These are phyloP conservation scores for Chloranthus sessilifolius DNA, from an alignment of 164 flowering plant genomes.

Conservation along the genomic window DNA sequence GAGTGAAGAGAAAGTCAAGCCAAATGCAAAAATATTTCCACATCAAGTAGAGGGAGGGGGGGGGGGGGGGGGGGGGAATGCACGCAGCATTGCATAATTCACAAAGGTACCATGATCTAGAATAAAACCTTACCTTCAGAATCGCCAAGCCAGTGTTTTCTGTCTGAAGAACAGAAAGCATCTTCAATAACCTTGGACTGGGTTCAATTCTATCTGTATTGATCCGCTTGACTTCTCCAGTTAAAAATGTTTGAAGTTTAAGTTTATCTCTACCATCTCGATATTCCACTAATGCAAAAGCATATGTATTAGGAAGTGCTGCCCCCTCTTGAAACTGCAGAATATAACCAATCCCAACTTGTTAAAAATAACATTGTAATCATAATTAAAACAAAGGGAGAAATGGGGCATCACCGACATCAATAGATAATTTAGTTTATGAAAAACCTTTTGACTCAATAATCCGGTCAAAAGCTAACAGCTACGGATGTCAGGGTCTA, in stretches of 20 bases:
- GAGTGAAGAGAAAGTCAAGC: background rate
- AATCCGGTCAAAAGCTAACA: too few relatives aligned
- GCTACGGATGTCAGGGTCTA: too few relatives aligned
- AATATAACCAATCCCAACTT: too few relatives aligned
- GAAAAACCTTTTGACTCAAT: too few relatives aligned
- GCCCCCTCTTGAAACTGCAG: constrained; percentile 52
- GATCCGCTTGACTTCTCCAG: constrained; percentile 46
- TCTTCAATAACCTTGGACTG: constrained; percentile 37
- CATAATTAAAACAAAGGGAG: too few relatives aligned
- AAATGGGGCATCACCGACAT: too few relatives aligned
- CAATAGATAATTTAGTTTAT: too few relatives aligned
- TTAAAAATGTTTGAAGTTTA: constrained; percentile 56
- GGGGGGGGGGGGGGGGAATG: too few relatives aligned
- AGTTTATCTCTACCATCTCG: constrained; percentile 36
- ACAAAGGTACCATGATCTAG: background rate
- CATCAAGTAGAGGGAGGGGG: background rate
- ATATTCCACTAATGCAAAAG: constrained; percentile 82
- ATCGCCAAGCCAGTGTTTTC: constrained; percentile 31
- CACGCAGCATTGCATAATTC: background rate
- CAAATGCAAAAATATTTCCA: background rate
- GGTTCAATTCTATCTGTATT: constrained; percentile 31
- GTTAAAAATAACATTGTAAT: too few relatives aligned
- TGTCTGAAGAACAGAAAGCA: constrained; percentile 43
- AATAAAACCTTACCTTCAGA: constrained; percentile 48
- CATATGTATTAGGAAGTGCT: constrained; percentile 49